phyloP scores from a whole-genome alignment of 345 rosid species.

The Garcia nutans region DNA sequence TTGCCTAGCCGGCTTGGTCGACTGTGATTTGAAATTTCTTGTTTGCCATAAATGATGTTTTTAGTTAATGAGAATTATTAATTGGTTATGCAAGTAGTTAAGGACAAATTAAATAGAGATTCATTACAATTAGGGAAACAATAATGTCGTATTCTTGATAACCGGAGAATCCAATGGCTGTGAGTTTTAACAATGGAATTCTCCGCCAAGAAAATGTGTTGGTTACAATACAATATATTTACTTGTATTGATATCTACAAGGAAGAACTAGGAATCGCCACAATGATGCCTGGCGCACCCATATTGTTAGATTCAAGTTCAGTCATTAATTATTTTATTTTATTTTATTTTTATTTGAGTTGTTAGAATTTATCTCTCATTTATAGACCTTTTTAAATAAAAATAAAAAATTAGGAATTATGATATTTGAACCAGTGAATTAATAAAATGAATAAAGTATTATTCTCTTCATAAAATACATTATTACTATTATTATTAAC shows the following conservation, averaged over 20 bases:
- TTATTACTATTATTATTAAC: no score
- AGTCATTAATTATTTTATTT: no score
- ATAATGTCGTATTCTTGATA: conserved; percentile 9
- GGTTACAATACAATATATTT: not conserved
- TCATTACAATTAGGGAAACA: not conserved
- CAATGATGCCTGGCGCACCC: no score
- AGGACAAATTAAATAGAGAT: not conserved
- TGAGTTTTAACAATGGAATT: conserved; percentile 20
- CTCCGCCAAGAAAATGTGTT: conserved; percentile 16
- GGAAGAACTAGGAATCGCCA: not conserved
- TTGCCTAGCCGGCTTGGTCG: conserved; percentile 8
- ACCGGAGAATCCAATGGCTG: conserved; percentile 30
- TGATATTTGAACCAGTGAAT: no score
- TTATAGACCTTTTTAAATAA: no score
- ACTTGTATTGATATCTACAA: conserved; percentile 18
- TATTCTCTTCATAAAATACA: no score
- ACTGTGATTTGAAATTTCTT: not conserved
- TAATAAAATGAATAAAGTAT: no score
- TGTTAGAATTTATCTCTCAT: no score
- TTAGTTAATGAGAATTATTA: not conserved
- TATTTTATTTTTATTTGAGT: no score
- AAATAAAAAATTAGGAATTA: no score
- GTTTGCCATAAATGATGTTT: not conserved
- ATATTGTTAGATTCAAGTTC: no score
- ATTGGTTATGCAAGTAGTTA: not conserved